A percentile compares a stretch with the other conserved stretches of the same genome.
Conservation (phyloP, 306 rosid species). For the Medicago arabica region DNA sequence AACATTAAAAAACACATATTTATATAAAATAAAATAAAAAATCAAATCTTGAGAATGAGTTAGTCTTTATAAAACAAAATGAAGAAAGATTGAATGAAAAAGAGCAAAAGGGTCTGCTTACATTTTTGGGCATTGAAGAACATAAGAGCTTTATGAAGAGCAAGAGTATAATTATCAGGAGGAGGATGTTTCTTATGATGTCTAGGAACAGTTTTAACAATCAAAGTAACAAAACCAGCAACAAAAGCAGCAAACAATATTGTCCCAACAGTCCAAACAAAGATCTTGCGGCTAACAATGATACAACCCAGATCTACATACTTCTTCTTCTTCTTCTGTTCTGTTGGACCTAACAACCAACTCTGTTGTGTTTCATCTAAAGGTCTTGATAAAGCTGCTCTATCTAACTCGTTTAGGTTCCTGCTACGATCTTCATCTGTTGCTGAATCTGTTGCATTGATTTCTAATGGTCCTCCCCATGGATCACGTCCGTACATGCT, state of each 20-base stretch:
- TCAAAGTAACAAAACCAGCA: slow-evolving; percentile 77
- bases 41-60: background rate
- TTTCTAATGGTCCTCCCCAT: slow-evolving; percentile 98
- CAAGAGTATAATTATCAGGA: slow-evolving; percentile 92
- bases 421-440: slow-evolving; percentile 97
- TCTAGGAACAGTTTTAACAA: slow-evolving; percentile 87
- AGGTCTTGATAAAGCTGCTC: slow-evolving; percentile 89
- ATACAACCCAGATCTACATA: slow-evolving; percentile 96
- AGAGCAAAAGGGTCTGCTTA: slow-evolving; percentile 20
- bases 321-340: slow-evolving; percentile 99
- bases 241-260: slow-evolving; percentile 64
- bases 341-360: slow-evolving; percentile 91
- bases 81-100: background rate
- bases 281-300: slow-evolving; percentile 95
- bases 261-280: slow-evolving; percentile 81
- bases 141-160: slow-evolving; percentile 94
- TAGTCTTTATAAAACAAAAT: background rate
- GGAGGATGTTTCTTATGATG: slow-evolving; percentile 67
- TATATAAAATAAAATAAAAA: background rate
- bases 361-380: slow-evolving; percentile 98
- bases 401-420: slow-evolving; percentile 78
- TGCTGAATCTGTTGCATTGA: slow-evolving; percentile 87
- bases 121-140: slow-evolving; percentile 96
- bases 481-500: slow-evolving; percentile 97
- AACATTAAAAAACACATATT: background rate